Conservation (phyloP, 371 early-diverging fungal species). For the Dentiscutata heterogama region DNA sequence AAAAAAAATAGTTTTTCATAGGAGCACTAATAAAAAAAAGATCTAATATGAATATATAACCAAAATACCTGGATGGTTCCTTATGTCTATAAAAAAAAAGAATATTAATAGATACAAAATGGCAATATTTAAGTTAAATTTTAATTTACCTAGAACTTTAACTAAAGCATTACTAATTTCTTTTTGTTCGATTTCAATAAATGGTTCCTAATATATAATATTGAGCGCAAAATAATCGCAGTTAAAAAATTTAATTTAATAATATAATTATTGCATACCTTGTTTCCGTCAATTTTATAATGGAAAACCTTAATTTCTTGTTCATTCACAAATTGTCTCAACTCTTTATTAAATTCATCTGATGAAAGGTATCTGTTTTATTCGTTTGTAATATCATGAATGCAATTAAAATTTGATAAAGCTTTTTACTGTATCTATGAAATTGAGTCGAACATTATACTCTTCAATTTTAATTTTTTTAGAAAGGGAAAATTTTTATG, state of each 20-base stretch:
- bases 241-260: not conserved
- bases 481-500: slow-evolving; percentile 83
- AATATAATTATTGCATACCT: slow-evolving; percentile 56
- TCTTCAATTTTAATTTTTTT: slow-evolving; percentile 77
- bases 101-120: not conserved
- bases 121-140: not conserved
- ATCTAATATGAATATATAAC: not conserved
- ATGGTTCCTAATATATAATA: slow-evolving; percentile 83
- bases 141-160: slow-evolving; percentile 69
- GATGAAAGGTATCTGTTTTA: slow-evolving; percentile 72
- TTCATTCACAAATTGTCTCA: slow-evolving; percentile 76
- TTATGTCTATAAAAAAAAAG: slow-evolving; percentile 57
- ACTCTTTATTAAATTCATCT: slow-evolving; percentile 86
- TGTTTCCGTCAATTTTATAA: slow-evolving; percentile 87
- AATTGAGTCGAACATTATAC: slow-evolving; percentile 71
- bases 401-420: not conserved
- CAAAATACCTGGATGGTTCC: slow-evolving; percentile 73
- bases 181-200: slow-evolving; percentile 85
- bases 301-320: slow-evolving; percentile 84
- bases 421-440: not conserved
- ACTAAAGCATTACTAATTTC: slow-evolving; percentile 83
- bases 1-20: not conserved
- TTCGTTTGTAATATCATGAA: not conserved
- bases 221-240: not conserved
- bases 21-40: not conserved